Conservation (phyloP, 164 flowering plant genomes). For the Aristolochia contorta region DNA sequence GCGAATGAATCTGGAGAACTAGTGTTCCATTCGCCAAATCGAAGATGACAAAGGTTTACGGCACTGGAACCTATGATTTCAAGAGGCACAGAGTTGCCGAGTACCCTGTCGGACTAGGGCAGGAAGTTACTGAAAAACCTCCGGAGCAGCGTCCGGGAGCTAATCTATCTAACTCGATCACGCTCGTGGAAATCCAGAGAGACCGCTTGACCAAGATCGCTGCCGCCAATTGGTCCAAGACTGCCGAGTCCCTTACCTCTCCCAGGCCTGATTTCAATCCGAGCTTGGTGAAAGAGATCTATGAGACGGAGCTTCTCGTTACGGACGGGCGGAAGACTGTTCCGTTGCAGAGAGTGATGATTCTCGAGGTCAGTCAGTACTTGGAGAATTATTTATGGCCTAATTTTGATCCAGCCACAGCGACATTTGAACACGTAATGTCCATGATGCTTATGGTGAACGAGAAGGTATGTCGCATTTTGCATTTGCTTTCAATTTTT, state of each 20-base stretch:
- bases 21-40: not conserved
- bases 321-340: slow-evolving; percentile 54
- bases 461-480: slow-evolving; percentile 57
- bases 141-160: slow-evolving; percentile 39
- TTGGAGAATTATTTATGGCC: slow-evolving; percentile 96
- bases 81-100: slow-evolving; percentile 88
- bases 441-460: slow-evolving; percentile 94
- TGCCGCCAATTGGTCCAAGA: slow-evolving; percentile 52
- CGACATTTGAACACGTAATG: slow-evolving; percentile 93
- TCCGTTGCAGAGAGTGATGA: slow-evolving; percentile 88
- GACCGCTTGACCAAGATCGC: slow-evolving; percentile 83
- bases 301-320: slow-evolving; percentile 63
- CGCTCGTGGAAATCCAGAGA: slow-evolving; percentile 65
- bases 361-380: slow-evolving; percentile 91
- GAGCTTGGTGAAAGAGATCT: slow-evolving; percentile 74
- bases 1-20: no score
- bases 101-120: slow-evolving; percentile 46
- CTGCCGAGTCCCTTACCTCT: slow-evolving; percentile 22
- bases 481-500: not conserved
- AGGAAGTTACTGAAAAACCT: slow-evolving; percentile 21
- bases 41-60: slow-evolving; percentile 69
- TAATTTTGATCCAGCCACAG: slow-evolving; percentile 59
- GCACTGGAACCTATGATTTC: slow-evolving; percentile 78
- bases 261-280: slow-evolving; percentile 27
- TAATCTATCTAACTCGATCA: slow-evolving; percentile 48